These are phyloP conservation scores for Suillus brevipes DNA, from an alignment of 768 basidiomycete species.

Conservation along the genomic window DNA sequence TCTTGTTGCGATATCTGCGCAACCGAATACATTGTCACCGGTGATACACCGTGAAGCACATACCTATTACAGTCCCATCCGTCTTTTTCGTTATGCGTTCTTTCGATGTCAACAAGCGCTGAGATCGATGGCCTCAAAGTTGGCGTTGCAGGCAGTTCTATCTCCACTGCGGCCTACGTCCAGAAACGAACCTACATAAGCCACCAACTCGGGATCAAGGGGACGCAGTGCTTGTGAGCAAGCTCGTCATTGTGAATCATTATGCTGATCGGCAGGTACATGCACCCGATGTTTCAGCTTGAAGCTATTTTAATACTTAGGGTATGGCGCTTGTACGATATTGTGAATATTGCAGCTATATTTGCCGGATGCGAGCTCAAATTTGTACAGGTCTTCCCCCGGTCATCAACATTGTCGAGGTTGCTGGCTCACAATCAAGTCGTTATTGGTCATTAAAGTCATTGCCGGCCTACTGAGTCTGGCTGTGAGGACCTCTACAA, in stretches of 20 bases:
- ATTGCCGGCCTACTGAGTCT: not conserved
- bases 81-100: not conserved
- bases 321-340: not conserved
- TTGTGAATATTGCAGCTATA: not conserved
- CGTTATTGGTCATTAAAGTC: not conserved
- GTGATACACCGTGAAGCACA: not conserved
- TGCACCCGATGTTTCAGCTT: not conserved
- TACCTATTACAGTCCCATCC: not conserved
- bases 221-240: not conserved
- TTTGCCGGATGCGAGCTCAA: not conserved
- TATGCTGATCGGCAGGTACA: not conserved
- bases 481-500: not conserved
- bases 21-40: not conserved
- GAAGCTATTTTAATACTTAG: not conserved
- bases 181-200: not conserved
- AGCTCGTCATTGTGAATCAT: not conserved
- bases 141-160: not conserved
- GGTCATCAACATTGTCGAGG: too few relatives aligned
- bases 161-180: not conserved
- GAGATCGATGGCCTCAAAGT: not conserved
- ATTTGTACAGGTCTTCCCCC: not conserved
- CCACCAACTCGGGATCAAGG: not conserved
- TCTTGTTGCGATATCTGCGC: not conserved
- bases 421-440: not conserved
- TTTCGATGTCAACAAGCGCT: not conserved